A percentile compares a stretch with the other conserved stretches of the same genome.
These are phyloP conservation scores for Moesziomyces globuligerus DNA, from an alignment of 1,284 basidiomycete genomes.

Conservation along the genomic window DNA sequence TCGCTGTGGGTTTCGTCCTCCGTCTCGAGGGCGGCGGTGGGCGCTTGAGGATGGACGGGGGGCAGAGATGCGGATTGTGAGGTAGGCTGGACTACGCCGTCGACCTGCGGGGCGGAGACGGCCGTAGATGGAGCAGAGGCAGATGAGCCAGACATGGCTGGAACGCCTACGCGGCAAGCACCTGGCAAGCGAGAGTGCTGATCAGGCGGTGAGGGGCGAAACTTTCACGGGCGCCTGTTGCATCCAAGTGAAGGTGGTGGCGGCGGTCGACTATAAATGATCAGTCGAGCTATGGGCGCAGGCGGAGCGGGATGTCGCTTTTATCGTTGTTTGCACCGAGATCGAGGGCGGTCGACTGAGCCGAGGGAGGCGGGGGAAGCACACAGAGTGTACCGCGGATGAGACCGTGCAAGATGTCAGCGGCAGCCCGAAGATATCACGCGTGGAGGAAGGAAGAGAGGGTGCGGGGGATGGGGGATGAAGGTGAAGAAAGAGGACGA, in stretches of 20 bases:
- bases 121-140: neutral
- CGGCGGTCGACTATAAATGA: neutral
- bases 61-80: slow-evolving; percentile 3
- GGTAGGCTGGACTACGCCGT: neutral
- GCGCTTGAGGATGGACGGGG: neutral
- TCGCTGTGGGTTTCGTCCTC: slow-evolving; percentile 37
- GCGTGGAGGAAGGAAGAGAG: no score
- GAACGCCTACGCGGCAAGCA: neutral
- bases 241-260: neutral
- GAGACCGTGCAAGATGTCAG: no score
- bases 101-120: neutral
- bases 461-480: no score
- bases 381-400: no score
- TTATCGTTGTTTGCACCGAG: neutral
- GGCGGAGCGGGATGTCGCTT: neutral
- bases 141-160: neutral
- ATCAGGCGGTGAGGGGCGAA: neutral
- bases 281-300: no score
- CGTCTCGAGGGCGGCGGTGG: slow-evolving; percentile 10
- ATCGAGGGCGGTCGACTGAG: neutral
- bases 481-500: neutral
- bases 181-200: neutral
- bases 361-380: no score
- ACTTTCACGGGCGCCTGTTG: neutral
- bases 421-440: no score